These are phyloP conservation scores for Coemansia sp. DNA, from an alignment of 192 early-diverging fungal genomes.

Conservation along the genomic window DNA sequence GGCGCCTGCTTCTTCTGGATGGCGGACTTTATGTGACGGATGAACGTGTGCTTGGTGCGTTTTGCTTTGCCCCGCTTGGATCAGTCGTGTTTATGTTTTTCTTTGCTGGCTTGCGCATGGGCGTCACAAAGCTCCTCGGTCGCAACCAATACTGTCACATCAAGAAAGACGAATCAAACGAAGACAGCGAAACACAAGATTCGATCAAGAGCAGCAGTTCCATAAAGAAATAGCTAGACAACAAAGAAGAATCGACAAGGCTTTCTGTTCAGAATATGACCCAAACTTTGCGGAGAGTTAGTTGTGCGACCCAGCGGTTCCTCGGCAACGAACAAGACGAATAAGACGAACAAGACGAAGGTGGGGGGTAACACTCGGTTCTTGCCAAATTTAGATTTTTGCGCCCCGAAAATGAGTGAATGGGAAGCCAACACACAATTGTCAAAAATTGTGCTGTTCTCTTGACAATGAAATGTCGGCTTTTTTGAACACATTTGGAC, in stretches of 20 bases:
- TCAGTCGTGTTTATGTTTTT: conserved; percentile 47
- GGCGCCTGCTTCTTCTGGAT: conserved; percentile 48
- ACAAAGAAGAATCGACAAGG: too few relatives aligned
- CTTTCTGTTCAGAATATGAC: too few relatives aligned
- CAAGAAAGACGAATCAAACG: conserved; percentile 1
- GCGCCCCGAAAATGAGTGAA: background rate
- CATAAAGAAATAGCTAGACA: background rate
- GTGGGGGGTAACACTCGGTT: background rate
- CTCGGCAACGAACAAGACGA: background rate
- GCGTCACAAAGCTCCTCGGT: conserved; percentile 24
- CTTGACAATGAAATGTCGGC: background rate
- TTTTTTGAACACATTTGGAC: background rate
- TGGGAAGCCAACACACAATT: background rate
- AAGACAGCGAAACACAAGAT: background rate
- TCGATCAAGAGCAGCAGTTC: conserved; percentile 2
- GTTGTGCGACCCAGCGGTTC: background rate
- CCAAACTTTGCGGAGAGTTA: too few relatives aligned
- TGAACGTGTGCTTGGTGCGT: conserved; percentile 59
- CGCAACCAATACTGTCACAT: conserved; percentile 31
- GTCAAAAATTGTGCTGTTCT: background rate
- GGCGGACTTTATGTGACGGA: conserved; percentile 56
- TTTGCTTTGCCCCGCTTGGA: conserved; percentile 55
- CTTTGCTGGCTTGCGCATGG: conserved; percentile 41
- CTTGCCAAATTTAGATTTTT: background rate
- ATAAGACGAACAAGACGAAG: background rate